Evolutionary conservation across 306 rosid species (phyloP).

Genomic region (Fragaria nilgerrensis): DNA sequence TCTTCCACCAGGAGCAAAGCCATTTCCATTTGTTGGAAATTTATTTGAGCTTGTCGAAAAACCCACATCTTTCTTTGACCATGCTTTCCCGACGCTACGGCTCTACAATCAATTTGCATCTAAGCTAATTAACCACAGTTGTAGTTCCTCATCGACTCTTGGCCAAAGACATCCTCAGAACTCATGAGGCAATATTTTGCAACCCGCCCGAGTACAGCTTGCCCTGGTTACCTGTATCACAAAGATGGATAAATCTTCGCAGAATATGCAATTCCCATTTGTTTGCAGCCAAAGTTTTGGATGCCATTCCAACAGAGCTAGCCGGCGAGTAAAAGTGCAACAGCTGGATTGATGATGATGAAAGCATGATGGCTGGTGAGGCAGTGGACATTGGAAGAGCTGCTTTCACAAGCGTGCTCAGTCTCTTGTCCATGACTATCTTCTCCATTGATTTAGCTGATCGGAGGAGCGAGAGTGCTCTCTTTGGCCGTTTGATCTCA

Average conservation of each 20-base stretch:
- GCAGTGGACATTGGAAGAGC: background rate
- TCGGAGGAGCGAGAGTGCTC: background rate
- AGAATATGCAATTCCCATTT: slow-evolving; percentile 24
- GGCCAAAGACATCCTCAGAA: slow-evolving; percentile 33
- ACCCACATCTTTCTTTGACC: slow-evolving; percentile 38
- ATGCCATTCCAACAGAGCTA: slow-evolving; percentile 14
- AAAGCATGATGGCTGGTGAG: background rate
- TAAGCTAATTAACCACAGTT: slow-evolving; percentile 35
- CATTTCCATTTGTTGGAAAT: slow-evolving; percentile 46
- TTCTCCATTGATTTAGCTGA: background rate
- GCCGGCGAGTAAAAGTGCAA: slow-evolving; percentile 8
- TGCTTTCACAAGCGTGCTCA: background rate
- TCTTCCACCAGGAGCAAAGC: slow-evolving; percentile 53
- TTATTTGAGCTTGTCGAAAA: slow-evolving; percentile 34
- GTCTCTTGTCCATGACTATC: background rate
- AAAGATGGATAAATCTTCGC: slow-evolving; percentile 34
- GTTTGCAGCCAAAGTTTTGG: slow-evolving; percentile 9
- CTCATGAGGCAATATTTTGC: slow-evolving; percentile 29
- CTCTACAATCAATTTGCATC: slow-evolving; percentile 33
- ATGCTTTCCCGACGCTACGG: slow-evolving; percentile 31
- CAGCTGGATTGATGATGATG: background rate
- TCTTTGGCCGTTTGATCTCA: background rate
- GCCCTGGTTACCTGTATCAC: slow-evolving; percentile 32
- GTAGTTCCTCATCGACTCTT: slow-evolving; percentile 27
- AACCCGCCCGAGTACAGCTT: slow-evolving; percentile 4